Base-by-base conservation (phyloP, 257 asterid genomes). In the Jaltomata sinuosa region DNA sequence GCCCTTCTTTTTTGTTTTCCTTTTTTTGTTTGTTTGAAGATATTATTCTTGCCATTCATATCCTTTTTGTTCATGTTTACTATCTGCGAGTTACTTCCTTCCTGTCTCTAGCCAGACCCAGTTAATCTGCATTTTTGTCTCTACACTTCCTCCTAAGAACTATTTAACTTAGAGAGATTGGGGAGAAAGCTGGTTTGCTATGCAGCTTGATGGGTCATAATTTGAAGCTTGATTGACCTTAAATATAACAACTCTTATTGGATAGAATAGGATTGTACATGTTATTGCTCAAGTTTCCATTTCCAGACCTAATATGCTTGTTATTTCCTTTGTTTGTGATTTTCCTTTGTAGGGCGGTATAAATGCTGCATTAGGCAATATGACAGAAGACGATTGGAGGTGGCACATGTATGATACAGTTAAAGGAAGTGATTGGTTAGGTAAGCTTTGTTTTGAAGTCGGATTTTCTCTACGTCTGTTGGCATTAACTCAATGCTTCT, bases 391-490 rank as follows among this genome's bases (percentile, higher is more conserved):
- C 88, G 98, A 96, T 88, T 96, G 99, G 99, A 92, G 99, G 90
- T 96, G 99, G 99, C 98, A 94, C 91, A 94, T 96, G 99, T 96
- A 96, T 87, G 99, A 94, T 85, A 96, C 98, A 22, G 99, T 96
- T 42, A 96, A 96, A 86, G 99, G 99, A 89, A 94, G 97, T 45
- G 99, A 96, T 84, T 96, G 99, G 99, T 88, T 96, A 88, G 99
- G 99, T 96, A 90, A 32, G 85, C 57, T 82, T 65, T 42, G 55
- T 83, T 53, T 10, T 21, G 29, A 79, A 78, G 77, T 45, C 67
- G 69, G 65, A 67, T 65, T 72, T 54, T 45, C 76, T 78, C 55
- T 11, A 18, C 65, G 42, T 45, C 21, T 55, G 42, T 27, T 47
- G 59, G 81, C 38, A 59, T 38, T 77, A 40, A 84, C 62, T 77